phyloP scores from a whole-genome alignment of 768 basidiomycete genomes.

The Sutorius australiensis region DNA sequence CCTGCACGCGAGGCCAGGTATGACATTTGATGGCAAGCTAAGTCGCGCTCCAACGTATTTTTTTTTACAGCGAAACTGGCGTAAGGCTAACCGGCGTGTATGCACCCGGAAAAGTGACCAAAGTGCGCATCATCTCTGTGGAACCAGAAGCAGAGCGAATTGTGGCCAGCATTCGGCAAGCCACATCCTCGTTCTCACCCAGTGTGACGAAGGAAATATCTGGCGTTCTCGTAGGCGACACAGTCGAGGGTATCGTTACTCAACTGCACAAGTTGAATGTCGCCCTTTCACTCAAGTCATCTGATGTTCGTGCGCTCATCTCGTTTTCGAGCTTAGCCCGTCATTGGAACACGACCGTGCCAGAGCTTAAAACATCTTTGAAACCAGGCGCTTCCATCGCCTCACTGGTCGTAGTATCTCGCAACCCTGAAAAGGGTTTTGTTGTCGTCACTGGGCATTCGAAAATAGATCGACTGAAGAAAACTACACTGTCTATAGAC shows the following conservation, averaged over 20 bases:
- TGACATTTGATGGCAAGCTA: constrained; percentile 13
- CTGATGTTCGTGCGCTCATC: constrained; percentile 72
- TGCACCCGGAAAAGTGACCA: constrained; percentile 75
- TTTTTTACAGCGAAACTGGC: constrained; percentile 56
- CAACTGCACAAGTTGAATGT: constrained; percentile 86
- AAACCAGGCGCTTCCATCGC: constrained; percentile 67
- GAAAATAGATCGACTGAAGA: constrained; percentile 50
- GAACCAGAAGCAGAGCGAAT: constrained; percentile 60
- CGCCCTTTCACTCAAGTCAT: constrained; percentile 67
- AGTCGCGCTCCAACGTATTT: not conserved
- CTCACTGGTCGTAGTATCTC: constrained; percentile 84
- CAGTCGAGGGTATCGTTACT: constrained; percentile 63
- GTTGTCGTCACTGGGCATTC: constrained; percentile 80
- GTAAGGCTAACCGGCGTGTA: constrained; percentile 61
- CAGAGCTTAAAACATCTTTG: constrained; percentile 60
- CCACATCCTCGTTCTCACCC: constrained; percentile 47
- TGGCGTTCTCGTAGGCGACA: constrained; percentile 72
- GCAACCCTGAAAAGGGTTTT: constrained; percentile 79
- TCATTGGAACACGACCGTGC: constrained; percentile 58
- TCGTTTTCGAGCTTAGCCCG: constrained; percentile 87
- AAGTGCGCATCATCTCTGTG: constrained; percentile 72
- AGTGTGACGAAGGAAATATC: constrained; percentile 55
- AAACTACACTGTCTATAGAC: constrained; percentile 58
- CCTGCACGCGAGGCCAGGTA: constrained; percentile 82
- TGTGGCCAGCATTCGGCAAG: constrained; percentile 84